A percentile compares a stretch with the other conserved stretches of the same genome.
phyloP scores from a whole-genome alignment of 202 grass and related monocot genomes.

The Bolboschoenoplectus hybrid region DNA sequence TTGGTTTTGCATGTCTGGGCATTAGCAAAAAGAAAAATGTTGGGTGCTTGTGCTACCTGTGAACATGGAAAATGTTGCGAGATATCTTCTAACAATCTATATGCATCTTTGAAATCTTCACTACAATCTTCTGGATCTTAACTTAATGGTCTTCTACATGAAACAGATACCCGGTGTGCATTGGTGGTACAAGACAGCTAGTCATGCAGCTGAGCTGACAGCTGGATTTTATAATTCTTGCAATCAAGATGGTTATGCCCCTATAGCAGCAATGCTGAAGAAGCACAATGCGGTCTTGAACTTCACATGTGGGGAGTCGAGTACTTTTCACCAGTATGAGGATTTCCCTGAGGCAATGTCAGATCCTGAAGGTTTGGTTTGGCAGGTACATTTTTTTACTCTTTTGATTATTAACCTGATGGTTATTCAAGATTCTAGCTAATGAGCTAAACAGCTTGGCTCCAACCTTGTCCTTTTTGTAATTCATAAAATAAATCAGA shows the following conservation, averaged over 20 bases:
- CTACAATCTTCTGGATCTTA: constrained; percentile 4
- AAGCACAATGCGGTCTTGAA: constrained; percentile 75
- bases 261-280: constrained; percentile 72
- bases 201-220: constrained; percentile 88
- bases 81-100: neutral
- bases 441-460: neutral
- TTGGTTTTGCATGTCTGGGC: neutral
- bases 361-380: constrained; percentile 90
- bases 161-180: constrained; percentile 77
- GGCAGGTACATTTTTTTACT: constrained; percentile 61
- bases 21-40: neutral
- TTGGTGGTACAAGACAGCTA: constrained; percentile 99
- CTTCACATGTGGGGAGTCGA: constrained; percentile 76
- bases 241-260: constrained; percentile 86
- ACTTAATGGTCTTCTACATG: constrained; percentile 19
- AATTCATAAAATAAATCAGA: neutral
- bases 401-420: neutral
- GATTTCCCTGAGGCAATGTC: constrained; percentile 75
- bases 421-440: neutral
- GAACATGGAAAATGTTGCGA: neutral
- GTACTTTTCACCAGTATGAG: constrained; percentile 70
- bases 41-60: neutral
- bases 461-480: neutral
- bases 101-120: neutral
- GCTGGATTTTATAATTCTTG: constrained; percentile 94